These are phyloP conservation scores for Evansstolkia leycettana DNA, from an alignment of 495 filamentous ascomycete genomes.

Conservation along the genomic window DNA sequence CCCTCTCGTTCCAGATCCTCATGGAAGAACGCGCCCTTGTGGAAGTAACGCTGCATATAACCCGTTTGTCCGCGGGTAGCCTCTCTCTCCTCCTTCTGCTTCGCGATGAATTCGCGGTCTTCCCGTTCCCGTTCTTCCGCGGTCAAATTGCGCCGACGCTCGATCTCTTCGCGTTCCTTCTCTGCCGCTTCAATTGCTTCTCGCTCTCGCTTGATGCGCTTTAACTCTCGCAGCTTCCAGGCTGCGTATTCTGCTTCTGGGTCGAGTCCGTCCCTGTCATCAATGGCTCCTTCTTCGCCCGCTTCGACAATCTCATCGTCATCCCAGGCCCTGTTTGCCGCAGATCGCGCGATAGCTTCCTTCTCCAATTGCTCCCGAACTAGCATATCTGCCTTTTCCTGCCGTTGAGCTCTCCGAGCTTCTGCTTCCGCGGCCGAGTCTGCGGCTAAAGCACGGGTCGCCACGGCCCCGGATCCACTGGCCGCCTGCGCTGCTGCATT, in stretches of 20 bases:
- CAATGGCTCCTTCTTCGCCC: conserved; percentile 54
- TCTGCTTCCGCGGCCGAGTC: conserved; percentile 44
- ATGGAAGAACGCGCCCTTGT: conserved; percentile 92
- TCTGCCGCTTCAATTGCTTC: conserved; percentile 75
- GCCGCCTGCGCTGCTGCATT: conserved; percentile 14
- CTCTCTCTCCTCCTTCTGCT: conserved; percentile 74
- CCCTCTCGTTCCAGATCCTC: conserved; percentile 64
- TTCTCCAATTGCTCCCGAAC: conserved; percentile 82
- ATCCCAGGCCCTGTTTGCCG: conserved; percentile 75
- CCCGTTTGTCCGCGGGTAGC: conserved; percentile 72
- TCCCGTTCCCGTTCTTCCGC: conserved; percentile 79
- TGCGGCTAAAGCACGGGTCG: conserved; percentile 19
- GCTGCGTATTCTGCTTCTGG: conserved; percentile 81
- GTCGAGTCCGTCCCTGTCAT: conserved; percentile 78
- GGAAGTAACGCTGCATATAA: conserved; percentile 93
- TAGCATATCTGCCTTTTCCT: conserved; percentile 58
- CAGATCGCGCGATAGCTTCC: conserved; percentile 59
- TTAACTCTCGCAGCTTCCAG: conserved; percentile 89
- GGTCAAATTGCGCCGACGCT: conserved; percentile 76
- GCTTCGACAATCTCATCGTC: conserved; percentile 58
- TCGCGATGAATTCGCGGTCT: conserved; percentile 63
- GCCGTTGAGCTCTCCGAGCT: conserved; percentile 37
- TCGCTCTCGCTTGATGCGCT: conserved; percentile 73
- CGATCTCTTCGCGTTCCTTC: conserved; percentile 78
- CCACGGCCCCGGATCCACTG: background rate